phyloP scores from a whole-genome alignment of 805 yeast genomes.

The Brettanomyces anomalus region DNA sequence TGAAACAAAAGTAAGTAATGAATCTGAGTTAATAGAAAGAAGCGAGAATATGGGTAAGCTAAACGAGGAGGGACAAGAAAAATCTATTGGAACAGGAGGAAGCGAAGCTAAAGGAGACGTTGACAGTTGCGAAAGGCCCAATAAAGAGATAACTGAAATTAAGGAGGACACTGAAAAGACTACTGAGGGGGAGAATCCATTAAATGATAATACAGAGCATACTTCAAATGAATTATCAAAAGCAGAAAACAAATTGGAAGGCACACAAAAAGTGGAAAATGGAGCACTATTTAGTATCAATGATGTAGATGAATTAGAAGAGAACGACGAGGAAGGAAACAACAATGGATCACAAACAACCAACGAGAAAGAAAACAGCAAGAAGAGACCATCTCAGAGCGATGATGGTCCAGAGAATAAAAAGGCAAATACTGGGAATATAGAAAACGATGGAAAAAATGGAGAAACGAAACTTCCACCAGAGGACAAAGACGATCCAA shows the following conservation, averaged over 20 bases:
- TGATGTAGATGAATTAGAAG: slow-evolving; percentile 6
- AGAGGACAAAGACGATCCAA: background rate
- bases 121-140: background rate
- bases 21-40: background rate
- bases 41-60: background rate
- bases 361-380: background rate
- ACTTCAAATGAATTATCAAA: background rate
- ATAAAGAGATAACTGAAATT: background rate
- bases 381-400: background rate
- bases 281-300: slow-evolving; percentile 3
- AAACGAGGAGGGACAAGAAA: slow-evolving; percentile 1
- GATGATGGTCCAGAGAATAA: background rate
- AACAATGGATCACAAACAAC: slow-evolving; percentile 1
- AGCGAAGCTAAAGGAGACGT: slow-evolving; percentile 4
- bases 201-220: slow-evolving; percentile 2
- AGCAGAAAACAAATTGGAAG: background rate
- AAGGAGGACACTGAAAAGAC: background rate
- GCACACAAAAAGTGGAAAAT: background rate
- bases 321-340: slow-evolving; percentile 3
- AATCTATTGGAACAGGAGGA: background rate
- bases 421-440: slow-evolving; percentile 11
- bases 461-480: background rate
- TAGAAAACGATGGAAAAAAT: slow-evolving; percentile 2
- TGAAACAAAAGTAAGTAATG: background rate
- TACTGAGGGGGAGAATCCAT: background rate